Base-by-base conservation (phyloP, 1,139 yeast genomes). In the Debaryomyces sp. region DNA sequence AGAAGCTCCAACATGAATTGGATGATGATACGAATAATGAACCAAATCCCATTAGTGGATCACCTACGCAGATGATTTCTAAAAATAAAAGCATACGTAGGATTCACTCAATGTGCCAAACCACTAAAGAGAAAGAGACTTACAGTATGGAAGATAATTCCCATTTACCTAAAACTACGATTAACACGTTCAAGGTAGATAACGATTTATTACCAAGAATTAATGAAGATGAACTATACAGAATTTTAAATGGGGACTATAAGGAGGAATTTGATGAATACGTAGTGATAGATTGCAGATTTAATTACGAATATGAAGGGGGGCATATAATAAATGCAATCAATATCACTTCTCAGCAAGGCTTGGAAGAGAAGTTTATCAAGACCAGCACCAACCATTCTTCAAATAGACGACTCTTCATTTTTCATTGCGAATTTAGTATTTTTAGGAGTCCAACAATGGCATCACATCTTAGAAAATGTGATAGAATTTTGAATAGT, bases 361-460 rank as follows among this genome's bases (percentile, higher is more conserved):
- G 81, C 45, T 71, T 94, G 44, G 94, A 88, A 60, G 69, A 76
- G 30, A 64, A 55, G 41, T 77, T 84, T 50, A 56, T 72, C 64
- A 50, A 58, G 29, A 47, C 52, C 26, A 42, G 26, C 41, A 18
- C 24, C 2, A 27, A 33, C 6, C 33, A 40, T 21, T 33, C 24
- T 23, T 32, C 45, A 5, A 38, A 30, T 8, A 43, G 29, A 24
- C 24, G 55, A 48, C 68, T 94, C 49, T 67, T 92, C 17, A 77
- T 95, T 12, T 92, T 94, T 71, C 98, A 94, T 67, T 94, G 99
- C 69, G 99, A 94, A 67, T 92, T 90, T 64, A 87, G 96, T 44
- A 83, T 96, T 2, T 90, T 87, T 64, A 78, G 99, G 51, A 97
- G 98, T 9, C 99, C 99, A 3, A 75, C 88, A 44, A 84, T 94